These are phyloP conservation scores for Anastatica hierochuntica DNA, from an alignment of 345 rosid genomes.

Conservation along the genomic window DNA sequence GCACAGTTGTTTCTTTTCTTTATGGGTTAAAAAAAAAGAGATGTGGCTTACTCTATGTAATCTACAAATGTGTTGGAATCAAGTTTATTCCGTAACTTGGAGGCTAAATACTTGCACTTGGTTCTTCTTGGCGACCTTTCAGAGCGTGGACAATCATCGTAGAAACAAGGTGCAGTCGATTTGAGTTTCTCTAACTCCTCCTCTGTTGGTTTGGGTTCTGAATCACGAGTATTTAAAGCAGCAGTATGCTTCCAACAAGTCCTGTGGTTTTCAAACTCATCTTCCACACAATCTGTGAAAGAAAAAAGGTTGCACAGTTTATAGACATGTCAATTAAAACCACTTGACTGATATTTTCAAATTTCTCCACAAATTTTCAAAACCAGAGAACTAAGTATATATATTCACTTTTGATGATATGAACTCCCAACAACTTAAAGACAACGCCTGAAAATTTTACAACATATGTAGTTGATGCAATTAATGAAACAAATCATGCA, in stretches of 20 bases:
- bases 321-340: neutral
- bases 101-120: conserved; percentile 23
- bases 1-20: neutral
- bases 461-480: no score
- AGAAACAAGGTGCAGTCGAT: conserved; percentile 36
- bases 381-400: no score
- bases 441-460: no score
- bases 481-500: no score
- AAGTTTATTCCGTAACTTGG: conserved; percentile 30
- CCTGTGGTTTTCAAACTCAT: conserved; percentile 37
- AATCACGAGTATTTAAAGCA: conserved; percentile 12
- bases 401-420: no score
- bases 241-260: conserved; percentile 58
- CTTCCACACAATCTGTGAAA: conserved; percentile 17
- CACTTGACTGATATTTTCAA: neutral
- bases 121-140: conserved; percentile 33
- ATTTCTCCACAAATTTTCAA: no score
- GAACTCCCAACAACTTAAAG: no score
- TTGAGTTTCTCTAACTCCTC: conserved; percentile 11
- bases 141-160: conserved; percentile 31
- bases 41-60: conserved; percentile 43
- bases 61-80: conserved; percentile 18
- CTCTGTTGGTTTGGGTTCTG: conserved; percentile 20
- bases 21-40: neutral
- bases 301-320: neutral